phyloP scores from a whole-genome alignment of 225 moss, liverwort and hornwort genomes.

The Neckera pumila region DNA sequence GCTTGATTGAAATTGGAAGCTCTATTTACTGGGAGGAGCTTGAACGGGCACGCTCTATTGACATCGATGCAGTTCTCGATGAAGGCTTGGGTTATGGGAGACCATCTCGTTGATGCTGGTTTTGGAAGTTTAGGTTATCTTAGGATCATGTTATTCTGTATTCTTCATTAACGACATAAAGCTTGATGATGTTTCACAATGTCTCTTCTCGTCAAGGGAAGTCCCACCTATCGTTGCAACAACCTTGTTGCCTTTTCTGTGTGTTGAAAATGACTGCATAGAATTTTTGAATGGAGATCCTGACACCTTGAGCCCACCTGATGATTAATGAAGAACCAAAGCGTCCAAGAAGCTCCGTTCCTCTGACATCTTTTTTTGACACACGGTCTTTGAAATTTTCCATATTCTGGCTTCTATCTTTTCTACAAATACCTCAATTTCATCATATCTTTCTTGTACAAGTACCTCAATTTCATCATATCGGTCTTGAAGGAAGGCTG shows the following conservation, averaged over 20 bases:
- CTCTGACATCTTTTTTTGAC: no score
- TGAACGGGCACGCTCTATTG: constrained; percentile 57
- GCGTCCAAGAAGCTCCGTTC: not conserved
- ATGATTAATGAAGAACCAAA: not conserved
- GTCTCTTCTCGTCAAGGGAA: not conserved
- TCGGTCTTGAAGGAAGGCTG: not conserved
- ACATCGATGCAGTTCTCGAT: constrained; percentile 79
- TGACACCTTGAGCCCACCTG: not conserved
- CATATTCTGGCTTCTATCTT: not conserved
- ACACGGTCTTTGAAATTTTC: not conserved
- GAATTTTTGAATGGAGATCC: not conserved
- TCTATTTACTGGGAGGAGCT: constrained; percentile 71
- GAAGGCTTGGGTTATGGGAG: constrained; percentile 89
- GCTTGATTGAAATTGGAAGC: constrained; percentile 74
- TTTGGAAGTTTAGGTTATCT: not conserved
- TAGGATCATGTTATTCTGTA: not conserved
- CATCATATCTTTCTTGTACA: not conserved
- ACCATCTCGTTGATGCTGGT: constrained; percentile 9
- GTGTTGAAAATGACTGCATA: not conserved
- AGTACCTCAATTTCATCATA: not conserved
- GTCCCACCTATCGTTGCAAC: not conserved
- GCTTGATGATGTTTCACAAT: not conserved
- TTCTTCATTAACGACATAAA: not conserved
- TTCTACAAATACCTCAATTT: not conserved
- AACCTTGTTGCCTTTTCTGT: not conserved